Conservation (phyloP, 768 basidiomycete genomes). For the Grammothele lineata region DNA sequence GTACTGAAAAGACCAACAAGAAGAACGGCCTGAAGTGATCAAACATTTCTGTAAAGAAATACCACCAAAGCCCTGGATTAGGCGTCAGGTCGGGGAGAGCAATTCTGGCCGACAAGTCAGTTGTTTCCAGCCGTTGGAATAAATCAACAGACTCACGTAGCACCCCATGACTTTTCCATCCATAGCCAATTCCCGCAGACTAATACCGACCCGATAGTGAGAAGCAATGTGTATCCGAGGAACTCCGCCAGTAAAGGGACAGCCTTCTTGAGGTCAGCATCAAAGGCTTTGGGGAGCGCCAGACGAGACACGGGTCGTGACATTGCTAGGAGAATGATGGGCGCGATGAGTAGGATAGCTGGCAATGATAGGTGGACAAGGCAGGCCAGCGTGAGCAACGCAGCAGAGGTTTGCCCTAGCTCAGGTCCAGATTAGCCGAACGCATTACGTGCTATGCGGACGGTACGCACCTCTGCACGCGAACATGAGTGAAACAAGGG, state of each 20-base stretch:
- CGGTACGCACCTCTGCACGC: constrained; percentile 55
- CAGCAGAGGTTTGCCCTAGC: constrained; percentile 52
- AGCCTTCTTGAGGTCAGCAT: constrained; percentile 6
- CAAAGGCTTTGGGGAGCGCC: constrained; percentile 48
- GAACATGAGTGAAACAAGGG: constrained; percentile 63
- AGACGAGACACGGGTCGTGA: constrained; percentile 62
- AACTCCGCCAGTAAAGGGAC: constrained; percentile 48
- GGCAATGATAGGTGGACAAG: constrained; percentile 72
- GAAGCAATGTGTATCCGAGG: constrained; percentile 40
- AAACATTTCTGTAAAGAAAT: constrained; percentile 99
- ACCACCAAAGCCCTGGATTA: constrained; percentile 96
- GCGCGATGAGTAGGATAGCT: constrained; percentile 60
- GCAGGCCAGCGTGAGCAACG: constrained; percentile 67
- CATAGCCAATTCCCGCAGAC: constrained; percentile 62
- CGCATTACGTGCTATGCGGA: no score
- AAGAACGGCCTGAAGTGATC: constrained; percentile 97
- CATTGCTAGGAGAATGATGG: constrained; percentile 64
- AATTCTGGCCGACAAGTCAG: constrained; percentile 43
- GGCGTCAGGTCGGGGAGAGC: constrained; percentile 87
- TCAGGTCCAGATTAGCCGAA: neutral
- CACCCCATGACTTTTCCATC: constrained; percentile 81
- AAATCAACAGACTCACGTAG: constrained; percentile 49
- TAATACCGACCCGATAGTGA: constrained; percentile 50
- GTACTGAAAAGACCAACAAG: constrained; percentile 87
- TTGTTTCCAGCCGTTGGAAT: neutral